Base-by-base conservation (phyloP, 192 early-diverging fungal species). In the Spizellomyces sp. region DNA sequence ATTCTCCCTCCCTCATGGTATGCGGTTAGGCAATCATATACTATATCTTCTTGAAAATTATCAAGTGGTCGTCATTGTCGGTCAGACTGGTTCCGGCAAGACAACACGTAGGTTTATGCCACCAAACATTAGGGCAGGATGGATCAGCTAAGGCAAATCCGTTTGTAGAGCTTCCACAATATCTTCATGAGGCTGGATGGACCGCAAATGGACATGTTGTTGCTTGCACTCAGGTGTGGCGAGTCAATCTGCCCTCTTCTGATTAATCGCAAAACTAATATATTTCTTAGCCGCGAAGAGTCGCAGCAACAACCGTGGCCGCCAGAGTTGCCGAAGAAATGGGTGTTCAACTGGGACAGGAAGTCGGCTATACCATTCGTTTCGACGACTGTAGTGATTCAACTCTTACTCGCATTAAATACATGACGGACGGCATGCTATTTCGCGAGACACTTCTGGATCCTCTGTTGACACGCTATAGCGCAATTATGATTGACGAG, bases 361-460 rank as follows among this genome's bases (percentile, higher is more conserved):
- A 89, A 56, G 71, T 94, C 10, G 93, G 93, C 36, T 94, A 94
- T 73, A 75, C 85, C 3, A 88, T 94, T 55, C 84, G 90, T 9
- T 93, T 93, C 54, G 92, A 94, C 44, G 89, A 90, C 52, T 81
- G 79, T 58, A 81, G 65, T 52, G 84, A 87, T 57, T 74, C 79
- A 50, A 77, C 71, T 15, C 66, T 70, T 5, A 88, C 88, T 0
- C 67, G 84, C 48, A 91, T 94, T 62, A 94, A 94, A 67, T 94
- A 90, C 82, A 87, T 94, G 89, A 92, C 91, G 8, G 93, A 92
- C 68, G 92, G 91, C 14, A 89, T 94, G 83, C 78, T 94, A n/a
- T 91, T 93, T 69, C 80, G 90, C 15, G 92, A 94, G 63, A 86
- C 85, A 0, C 77, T 94, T 48, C 74, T 90, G 62, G 92, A 94